Percentiles rank a stretch among this genome's conserved stretches.
Evolutionary conservation across 2,329 filamentous ascomycete genomes (phyloP).

Genomic region (Fusarium marasasianum): DNA sequence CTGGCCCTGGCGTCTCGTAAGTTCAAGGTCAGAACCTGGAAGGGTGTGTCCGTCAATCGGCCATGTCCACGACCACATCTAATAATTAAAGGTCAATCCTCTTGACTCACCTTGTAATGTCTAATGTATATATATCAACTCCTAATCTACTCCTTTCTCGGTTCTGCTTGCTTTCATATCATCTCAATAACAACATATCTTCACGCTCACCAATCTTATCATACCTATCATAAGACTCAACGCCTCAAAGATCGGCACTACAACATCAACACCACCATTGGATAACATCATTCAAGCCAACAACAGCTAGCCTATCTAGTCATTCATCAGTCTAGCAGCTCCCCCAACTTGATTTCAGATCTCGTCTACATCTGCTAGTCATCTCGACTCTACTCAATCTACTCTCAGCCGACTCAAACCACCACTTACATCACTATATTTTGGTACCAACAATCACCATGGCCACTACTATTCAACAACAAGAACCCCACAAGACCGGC

Average conservation of each 20-base stretch:
- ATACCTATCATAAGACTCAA: constrained; percentile 10
- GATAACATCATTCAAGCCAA: constrained; percentile 12
- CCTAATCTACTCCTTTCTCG: neutral
- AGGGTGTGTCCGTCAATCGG: constrained; percentile 24
- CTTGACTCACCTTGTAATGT: constrained; percentile 15
- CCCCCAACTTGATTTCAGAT: constrained; percentile 20
- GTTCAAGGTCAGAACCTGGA: constrained; percentile 6
- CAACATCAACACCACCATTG: constrained; percentile 19
- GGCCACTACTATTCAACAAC: constrained; percentile 31
- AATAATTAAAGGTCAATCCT: constrained; percentile 13
- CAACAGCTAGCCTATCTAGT: constrained; percentile 2
- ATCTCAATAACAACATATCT: neutral
- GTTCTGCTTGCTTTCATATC: constrained; percentile 3
- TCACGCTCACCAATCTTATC: constrained; percentile 11
- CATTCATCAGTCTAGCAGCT: constrained; percentile 17
- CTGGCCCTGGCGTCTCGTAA: constrained; percentile 13
- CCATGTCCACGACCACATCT: constrained; percentile 13
- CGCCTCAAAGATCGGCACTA: constrained; percentile 25
- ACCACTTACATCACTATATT: neutral
- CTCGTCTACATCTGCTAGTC: neutral
- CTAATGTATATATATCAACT: constrained; percentile 24
- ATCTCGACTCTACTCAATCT: constrained; percentile 3
- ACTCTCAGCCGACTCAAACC: neutral
- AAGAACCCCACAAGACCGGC: constrained; percentile 31
- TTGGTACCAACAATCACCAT: constrained; percentile 26